A percentile compares a stretch with the other conserved stretches of the same genome.
phyloP scores from a whole-genome alignment of 2,329 filamentous ascomycete species.

The Trichoderma hamatum region DNA sequence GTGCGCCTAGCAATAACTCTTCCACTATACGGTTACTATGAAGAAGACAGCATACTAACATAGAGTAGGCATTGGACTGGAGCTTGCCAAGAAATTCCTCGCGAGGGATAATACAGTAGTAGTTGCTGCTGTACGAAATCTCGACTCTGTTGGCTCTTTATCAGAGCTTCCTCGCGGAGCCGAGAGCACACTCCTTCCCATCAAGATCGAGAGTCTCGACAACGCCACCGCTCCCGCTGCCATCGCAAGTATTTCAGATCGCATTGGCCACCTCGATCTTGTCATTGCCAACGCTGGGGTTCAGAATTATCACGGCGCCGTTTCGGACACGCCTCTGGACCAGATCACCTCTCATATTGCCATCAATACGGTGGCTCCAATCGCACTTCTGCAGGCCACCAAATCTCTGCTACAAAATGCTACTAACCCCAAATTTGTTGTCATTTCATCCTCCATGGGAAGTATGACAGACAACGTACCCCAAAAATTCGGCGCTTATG shows the following conservation, averaged over 20 bases:
- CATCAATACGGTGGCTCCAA: background rate
- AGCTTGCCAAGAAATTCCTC: background rate
- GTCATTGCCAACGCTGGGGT: constrained; percentile 21
- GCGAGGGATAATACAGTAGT: background rate
- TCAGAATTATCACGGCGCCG: background rate
- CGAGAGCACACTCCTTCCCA: background rate
- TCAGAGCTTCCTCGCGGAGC: background rate
- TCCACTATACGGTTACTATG: background rate
- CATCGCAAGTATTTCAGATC: background rate
- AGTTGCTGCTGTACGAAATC: constrained; percentile 4
- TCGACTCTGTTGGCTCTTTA: background rate
- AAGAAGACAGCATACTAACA: background rate
- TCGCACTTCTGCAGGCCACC: constrained; percentile 13
- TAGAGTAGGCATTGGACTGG: background rate
- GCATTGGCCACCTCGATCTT: background rate
- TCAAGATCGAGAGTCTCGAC: constrained; percentile 1
- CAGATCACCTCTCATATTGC: background rate
- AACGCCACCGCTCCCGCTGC: background rate
- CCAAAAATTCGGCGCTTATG: background rate
- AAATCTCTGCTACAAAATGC: background rate
- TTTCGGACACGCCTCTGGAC: background rate
- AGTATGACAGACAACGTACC: background rate
- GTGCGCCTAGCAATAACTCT: background rate
- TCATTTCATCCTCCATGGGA: background rate
- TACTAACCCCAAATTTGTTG: background rate